Evolutionary conservation across 345 rosid genomes (phyloP), one percentile per base, ranked within the genome.

Genomic region (Euphorbia pulcherrima): DNA sequence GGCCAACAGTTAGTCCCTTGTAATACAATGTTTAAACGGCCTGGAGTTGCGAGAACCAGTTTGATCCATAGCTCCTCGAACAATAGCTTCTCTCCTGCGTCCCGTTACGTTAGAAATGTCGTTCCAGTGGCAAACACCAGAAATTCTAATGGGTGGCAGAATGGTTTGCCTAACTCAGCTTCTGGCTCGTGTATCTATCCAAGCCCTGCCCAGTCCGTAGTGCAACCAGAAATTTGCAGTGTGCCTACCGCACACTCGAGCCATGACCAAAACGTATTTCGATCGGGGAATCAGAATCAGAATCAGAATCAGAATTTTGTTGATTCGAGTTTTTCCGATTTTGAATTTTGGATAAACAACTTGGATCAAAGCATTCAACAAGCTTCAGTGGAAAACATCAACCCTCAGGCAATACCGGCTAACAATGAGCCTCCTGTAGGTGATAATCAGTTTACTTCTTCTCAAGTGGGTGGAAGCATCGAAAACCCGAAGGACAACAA

Each of bases 1-100:
- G 77, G 76, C 57, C 27, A 74, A 12, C 84, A 67, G 40, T 67
- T 63, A 56, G 74, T 69, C 70, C 46, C 82, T 40, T 69, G 83
- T n/a, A 65, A 58, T 41, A 41, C 75, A 60, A 57, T 63, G 56
- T 61, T 79, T 70, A 71, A 76, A 72, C 74, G 64, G 59, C 18
- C 65, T 6, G 77, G 70, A 76, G 23, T 59, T 17, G 68, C 52
- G 23, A 56, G 72, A 64, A 54, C 40, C 65, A 47, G 72, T 48
- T 27, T 62, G 10, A 41, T 41, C 13, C 60, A 64, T 75, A 72
- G 55, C 66, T 60, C 81, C 56, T 23, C 72, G 29, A 75, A 60
- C 55, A 33, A 1, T 51, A 66, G 64, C 62, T 23, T 24, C 71
- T 51, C 65, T 57, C 57, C 69, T 48, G 72, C 53, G 27, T 61